Conservation (phyloP, 257 asterid genomes). For the Verbascum thapsus region DNA sequence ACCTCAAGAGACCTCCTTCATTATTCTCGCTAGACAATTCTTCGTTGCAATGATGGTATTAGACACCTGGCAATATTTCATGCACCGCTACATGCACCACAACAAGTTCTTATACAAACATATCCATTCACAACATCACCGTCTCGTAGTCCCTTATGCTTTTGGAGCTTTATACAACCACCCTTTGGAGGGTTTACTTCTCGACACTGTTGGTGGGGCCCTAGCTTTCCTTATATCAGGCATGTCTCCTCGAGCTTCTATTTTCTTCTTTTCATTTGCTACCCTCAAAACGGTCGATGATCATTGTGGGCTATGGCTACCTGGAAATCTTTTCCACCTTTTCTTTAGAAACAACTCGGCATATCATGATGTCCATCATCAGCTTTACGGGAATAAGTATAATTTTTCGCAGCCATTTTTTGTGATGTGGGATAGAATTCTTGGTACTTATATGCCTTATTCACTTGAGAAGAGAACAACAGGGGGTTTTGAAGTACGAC, state of each 20-base stretch:
- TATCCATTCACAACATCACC: conserved; percentile 64
- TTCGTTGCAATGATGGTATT: conserved; percentile 59
- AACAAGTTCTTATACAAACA: conserved; percentile 65
- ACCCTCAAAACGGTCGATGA: conserved; percentile 67
- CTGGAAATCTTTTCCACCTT: conserved; percentile 68
- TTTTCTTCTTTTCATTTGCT: conserved; percentile 70
- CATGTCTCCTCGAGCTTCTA: conserved; percentile 64
- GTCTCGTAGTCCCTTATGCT: conserved; percentile 65
- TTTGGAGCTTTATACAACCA: conserved; percentile 75
- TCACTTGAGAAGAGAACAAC: conserved; percentile 58
- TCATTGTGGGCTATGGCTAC: conserved; percentile 70
- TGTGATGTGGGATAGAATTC: conserved; percentile 71
- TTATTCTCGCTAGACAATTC: conserved; percentile 57
- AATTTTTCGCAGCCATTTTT: conserved; percentile 83
- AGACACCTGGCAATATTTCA: conserved; percentile 69
- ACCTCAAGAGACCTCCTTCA: conserved; percentile 41
- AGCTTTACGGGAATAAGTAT: conserved; percentile 66
- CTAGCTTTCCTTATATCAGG: conserved; percentile 62
- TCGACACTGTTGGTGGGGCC: conserved; percentile 68
- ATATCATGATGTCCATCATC: conserved; percentile 75
- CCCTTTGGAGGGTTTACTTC: conserved; percentile 65
- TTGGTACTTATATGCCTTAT: conserved; percentile 77
- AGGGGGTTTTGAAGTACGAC: conserved; percentile 73
- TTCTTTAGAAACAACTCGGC: conserved; percentile 72
- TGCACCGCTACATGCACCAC: conserved; percentile 75